These are phyloP conservation scores for Hyphopichia wangnamkhiaoensis DNA, from an alignment of 1,139 yeast species.

Conservation along the genomic window DNA sequence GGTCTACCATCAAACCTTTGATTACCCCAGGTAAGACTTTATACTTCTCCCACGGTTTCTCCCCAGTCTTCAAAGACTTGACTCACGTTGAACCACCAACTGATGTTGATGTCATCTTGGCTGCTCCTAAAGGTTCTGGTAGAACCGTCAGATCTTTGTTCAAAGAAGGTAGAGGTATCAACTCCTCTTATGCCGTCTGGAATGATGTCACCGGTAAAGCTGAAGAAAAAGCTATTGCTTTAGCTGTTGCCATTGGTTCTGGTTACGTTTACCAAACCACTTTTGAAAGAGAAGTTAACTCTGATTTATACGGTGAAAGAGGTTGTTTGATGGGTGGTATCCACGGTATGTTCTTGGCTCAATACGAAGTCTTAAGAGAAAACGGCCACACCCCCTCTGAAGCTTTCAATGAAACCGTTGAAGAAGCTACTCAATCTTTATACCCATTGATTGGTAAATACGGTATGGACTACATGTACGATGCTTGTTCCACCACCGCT, in stretches of 20 bases:
- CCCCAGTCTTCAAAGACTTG: constrained; percentile 97
- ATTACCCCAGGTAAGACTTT: constrained; percentile 96
- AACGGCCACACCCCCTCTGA: constrained; percentile 99
- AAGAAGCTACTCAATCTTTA: constrained; percentile 98
- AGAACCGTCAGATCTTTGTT: constrained; percentile 98
- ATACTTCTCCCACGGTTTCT: constrained; percentile 99
- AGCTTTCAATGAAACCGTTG: constrained; percentile 99
- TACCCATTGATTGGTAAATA: constrained; percentile 98
- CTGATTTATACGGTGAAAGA: constrained; percentile 99
- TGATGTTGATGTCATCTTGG: constrained; percentile 94
- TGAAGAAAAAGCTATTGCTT: constrained; percentile 97
- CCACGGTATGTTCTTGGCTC: constrained; percentile 99
- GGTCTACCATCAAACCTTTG: constrained; percentile 84
- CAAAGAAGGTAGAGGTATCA: constrained; percentile 99
- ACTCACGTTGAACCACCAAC: constrained; percentile 95
- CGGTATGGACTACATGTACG: constrained; percentile 99
- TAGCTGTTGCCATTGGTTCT: constrained; percentile 98
- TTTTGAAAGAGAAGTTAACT: constrained; percentile 98
- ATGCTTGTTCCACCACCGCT: constrained; percentile 99
- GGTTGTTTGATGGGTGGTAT: constrained; percentile 99
- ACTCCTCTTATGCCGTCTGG: constrained; percentile 99
- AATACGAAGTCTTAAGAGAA: constrained; percentile 99
- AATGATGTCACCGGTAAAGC: constrained; percentile 99
- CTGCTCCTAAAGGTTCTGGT: constrained; percentile 99
- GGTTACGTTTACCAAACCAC: constrained; percentile 99